Evolutionary conservation across 108 stramenopile species (phyloP).

Genomic region (Stephanodiscus minutulus): DNA sequence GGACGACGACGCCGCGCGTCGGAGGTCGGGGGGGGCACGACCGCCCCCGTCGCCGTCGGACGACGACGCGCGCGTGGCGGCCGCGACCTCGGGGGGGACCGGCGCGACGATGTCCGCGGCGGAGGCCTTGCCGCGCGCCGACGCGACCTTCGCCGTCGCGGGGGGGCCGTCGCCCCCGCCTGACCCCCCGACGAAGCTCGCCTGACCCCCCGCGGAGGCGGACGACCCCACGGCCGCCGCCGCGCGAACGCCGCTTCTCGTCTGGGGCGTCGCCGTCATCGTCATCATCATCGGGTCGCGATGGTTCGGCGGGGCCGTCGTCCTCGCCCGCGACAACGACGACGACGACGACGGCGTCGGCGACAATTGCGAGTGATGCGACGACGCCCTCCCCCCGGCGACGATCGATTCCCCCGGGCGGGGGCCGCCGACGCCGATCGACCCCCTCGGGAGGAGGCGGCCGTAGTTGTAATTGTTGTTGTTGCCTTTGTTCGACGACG

Average conservation of each 20-base stretch:
- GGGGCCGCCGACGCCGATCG: not conserved
- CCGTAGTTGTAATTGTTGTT: not conserved
- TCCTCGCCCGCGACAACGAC: not conserved
- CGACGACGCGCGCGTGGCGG: not conserved
- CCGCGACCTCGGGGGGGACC: not conserved
- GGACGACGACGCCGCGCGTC: not conserved
- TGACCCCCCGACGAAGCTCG: no score
- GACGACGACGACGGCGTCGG: not conserved
- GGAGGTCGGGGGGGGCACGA: not conserved
- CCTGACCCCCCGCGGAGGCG: no score
- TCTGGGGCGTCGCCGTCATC: not conserved
- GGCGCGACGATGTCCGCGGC: not conserved
- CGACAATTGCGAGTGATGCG: not conserved
- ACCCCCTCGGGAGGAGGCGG: not conserved
- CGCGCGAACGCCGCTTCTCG: not conserved
- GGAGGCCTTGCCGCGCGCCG: no score
- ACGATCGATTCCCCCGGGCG: no score
- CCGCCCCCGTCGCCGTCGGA: not conserved
- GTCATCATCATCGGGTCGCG: not conserved
- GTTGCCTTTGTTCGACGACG: conserved; percentile 5
- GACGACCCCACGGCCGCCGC: not conserved
- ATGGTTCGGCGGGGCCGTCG: not conserved
- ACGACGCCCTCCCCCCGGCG: not conserved
- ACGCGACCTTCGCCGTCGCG: no score
- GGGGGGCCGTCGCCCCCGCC: no score